These are phyloP conservation scores for Lentinula detonsa DNA, from an alignment of 768 basidiomycete species.

Conservation along the genomic window DNA sequence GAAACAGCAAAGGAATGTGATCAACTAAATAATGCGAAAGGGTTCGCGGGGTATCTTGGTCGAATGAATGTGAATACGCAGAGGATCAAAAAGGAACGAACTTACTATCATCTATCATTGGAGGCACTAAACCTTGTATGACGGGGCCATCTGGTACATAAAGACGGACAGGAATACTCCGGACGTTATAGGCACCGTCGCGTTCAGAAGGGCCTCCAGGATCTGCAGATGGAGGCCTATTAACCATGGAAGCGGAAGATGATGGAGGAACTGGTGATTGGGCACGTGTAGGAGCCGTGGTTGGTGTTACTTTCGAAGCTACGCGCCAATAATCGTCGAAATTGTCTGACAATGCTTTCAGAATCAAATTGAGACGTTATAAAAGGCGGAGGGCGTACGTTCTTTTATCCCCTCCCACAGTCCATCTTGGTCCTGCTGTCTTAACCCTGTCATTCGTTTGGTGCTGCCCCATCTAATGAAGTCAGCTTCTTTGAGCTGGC, in stretches of 20 bases:
- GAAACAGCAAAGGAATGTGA: slow-evolving; percentile 80
- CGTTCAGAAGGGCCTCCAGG: slow-evolving; percentile 48
- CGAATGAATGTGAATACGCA: slow-evolving; percentile 5
- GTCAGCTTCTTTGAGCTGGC: slow-evolving; percentile 93
- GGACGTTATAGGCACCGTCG: slow-evolving; percentile 82
- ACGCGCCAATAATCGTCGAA: slow-evolving; percentile 95
- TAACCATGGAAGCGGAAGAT: slow-evolving; percentile 54
- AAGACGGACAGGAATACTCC: slow-evolving; percentile 84
- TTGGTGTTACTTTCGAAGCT: slow-evolving; percentile 87
- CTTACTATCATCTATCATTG: slow-evolving; percentile 72
- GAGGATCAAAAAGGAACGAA: slow-evolving; percentile 1
- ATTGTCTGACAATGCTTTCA: slow-evolving; percentile 56
- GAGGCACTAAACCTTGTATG: slow-evolving; percentile 84
- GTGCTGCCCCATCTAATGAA: slow-evolving; percentile 97
- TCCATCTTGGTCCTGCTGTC: slow-evolving; percentile 91
- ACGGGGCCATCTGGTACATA: slow-evolving; percentile 90
- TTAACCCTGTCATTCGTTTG: slow-evolving; percentile 84
- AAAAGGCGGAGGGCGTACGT: slow-evolving; percentile 48
- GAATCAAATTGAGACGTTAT: slow-evolving; percentile 2
- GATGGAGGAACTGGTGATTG: slow-evolving; percentile 49
- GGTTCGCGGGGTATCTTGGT: slow-evolving; percentile 64
- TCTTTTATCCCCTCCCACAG: slow-evolving; percentile 97
- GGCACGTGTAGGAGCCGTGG: slow-evolving; percentile 57
- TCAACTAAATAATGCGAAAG: slow-evolving; percentile 62
- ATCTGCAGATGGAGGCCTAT: slow-evolving; percentile 61